These are phyloP conservation scores for Auriscalpium vulgare DNA, from an alignment of 768 basidiomycete genomes.

Conservation along the genomic window DNA sequence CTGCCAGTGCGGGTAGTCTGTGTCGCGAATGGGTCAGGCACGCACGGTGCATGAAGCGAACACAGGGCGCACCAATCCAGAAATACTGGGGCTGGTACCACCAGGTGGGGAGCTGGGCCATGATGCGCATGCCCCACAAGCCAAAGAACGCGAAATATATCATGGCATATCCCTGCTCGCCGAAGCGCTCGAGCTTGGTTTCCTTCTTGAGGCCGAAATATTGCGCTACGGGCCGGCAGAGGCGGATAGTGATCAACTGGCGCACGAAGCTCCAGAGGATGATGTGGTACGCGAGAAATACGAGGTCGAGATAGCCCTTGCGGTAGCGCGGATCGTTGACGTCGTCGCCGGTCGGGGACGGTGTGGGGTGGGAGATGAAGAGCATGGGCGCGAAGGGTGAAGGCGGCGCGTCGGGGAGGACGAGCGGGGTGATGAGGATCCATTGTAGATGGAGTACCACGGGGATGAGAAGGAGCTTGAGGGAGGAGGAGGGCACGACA, in stretches of 20 bases:
- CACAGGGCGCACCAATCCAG: conserved; percentile 58
- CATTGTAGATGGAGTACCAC: conserved; percentile 58
- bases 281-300: conserved; percentile 78
- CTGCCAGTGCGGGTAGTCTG: conserved; percentile 85
- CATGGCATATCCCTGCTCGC: conserved; percentile 85
- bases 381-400: conserved; percentile 76
- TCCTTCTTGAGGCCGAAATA: conserved; percentile 61
- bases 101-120: conserved; percentile 73
- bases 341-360: conserved; percentile 36
- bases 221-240: conserved; percentile 61
- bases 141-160: conserved; percentile 72
- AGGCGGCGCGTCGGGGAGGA: conserved; percentile 33
- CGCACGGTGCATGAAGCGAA: background rate
- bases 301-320: conserved; percentile 68
- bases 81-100: conserved; percentile 82
- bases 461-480: conserved; percentile 58
- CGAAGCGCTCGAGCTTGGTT: conserved; percentile 74
- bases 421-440: conserved; percentile 42
- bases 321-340: conserved; percentile 46
- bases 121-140: conserved; percentile 70
- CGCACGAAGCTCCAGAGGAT: conserved; percentile 86
- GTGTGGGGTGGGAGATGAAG: conserved; percentile 59
- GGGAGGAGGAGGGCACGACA: conserved; percentile 54
- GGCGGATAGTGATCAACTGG: conserved; percentile 57
- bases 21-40: background rate